A percentile compares a stretch with the other conserved stretches of the same genome.
Evolutionary conservation across 768 basidiomycete species (phyloP).

Genomic region (Porpolomopsis calyptriformis): DNA sequence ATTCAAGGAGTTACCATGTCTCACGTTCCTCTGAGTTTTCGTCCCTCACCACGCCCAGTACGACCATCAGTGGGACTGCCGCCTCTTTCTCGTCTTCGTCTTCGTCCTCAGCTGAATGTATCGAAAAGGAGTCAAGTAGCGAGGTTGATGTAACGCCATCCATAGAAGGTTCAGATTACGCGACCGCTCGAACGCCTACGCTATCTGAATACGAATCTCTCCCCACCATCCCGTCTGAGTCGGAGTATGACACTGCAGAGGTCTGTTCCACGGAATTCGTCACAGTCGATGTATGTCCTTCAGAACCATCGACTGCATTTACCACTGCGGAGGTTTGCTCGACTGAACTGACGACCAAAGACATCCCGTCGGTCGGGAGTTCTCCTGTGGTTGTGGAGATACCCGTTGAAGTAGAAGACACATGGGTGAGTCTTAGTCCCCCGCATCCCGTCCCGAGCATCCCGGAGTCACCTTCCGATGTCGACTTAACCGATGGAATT

Average conservation of each 20-base stretch:
- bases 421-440: slow-evolving; percentile 12
- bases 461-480: neutral
- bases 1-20: slow-evolving; percentile 44
- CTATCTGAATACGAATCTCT: slow-evolving; percentile 43
- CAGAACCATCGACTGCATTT: slow-evolving; percentile 30
- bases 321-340: slow-evolving; percentile 39
- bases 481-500: neutral
- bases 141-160: slow-evolving; percentile 35
- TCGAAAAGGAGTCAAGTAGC: slow-evolving; percentile 23
- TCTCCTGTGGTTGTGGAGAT: neutral
- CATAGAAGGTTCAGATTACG: slow-evolving; percentile 44
- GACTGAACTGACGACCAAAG: slow-evolving; percentile 27
- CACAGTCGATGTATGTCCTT: slow-evolving; percentile 36
- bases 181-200: slow-evolving; percentile 30
- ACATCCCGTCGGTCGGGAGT: slow-evolving; percentile 17
- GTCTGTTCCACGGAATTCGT: slow-evolving; percentile 25
- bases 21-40: slow-evolving; percentile 43
- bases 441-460: slow-evolving; percentile 11
- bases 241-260: slow-evolving; percentile 24
- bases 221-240: slow-evolving; percentile 50
- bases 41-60: slow-evolving; percentile 22
- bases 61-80: slow-evolving; percentile 13
- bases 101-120: slow-evolving; percentile 20
- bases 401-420: slow-evolving; percentile 9
- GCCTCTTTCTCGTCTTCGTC: slow-evolving; percentile 18